Conservation (phyloP, 345 rosid genomes). For the Brassica juncea region DNA sequence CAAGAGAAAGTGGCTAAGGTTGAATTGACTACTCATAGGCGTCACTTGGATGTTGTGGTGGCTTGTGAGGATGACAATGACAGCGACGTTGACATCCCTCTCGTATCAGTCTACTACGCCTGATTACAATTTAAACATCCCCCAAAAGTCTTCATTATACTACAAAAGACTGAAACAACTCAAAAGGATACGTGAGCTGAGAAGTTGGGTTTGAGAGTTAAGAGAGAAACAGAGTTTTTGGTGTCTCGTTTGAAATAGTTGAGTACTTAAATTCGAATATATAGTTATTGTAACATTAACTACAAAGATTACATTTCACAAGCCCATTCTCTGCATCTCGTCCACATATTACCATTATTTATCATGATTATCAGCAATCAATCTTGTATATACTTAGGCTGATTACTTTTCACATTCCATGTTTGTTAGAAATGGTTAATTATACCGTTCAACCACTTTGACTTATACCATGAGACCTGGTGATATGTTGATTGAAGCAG, state of each 20-base stretch:
- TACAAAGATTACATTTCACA: slow-evolving; percentile 64
- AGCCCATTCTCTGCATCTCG: slow-evolving; percentile 70
- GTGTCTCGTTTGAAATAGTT: slow-evolving; percentile 20
- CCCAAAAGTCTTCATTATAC: slow-evolving; percentile 11
- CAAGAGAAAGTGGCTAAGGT: slow-evolving; percentile 77
- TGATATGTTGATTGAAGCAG: slow-evolving; percentile 2
- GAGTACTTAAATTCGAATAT: slow-evolving; percentile 15
- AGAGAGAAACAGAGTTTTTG: slow-evolving; percentile 35
- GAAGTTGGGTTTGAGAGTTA: not conserved
- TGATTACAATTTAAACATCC: slow-evolving; percentile 26
- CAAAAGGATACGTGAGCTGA: not conserved
- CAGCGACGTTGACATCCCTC: slow-evolving; percentile 88
- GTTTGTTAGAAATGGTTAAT: not conserved
- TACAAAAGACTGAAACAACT: not conserved
- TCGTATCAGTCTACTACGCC: slow-evolving; percentile 72
- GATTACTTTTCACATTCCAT: not conserved
- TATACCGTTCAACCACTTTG: slow-evolving; percentile 13
- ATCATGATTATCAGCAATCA: slow-evolving; percentile 32
- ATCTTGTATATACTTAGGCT: slow-evolving; percentile 25
- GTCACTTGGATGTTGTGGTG: slow-evolving; percentile 85
- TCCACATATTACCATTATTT: slow-evolving; percentile 31
- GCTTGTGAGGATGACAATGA: slow-evolving; percentile 91
- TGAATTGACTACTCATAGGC: slow-evolving; percentile 67
- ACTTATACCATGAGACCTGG: slow-evolving; percentile 25
- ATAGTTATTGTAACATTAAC: slow-evolving; percentile 16